Evolutionary conservation across 2,329 filamentous ascomycete species (phyloP), one percentile per base, ranked within the genome.

Genomic region (Canariomyces notabilis): DNA sequence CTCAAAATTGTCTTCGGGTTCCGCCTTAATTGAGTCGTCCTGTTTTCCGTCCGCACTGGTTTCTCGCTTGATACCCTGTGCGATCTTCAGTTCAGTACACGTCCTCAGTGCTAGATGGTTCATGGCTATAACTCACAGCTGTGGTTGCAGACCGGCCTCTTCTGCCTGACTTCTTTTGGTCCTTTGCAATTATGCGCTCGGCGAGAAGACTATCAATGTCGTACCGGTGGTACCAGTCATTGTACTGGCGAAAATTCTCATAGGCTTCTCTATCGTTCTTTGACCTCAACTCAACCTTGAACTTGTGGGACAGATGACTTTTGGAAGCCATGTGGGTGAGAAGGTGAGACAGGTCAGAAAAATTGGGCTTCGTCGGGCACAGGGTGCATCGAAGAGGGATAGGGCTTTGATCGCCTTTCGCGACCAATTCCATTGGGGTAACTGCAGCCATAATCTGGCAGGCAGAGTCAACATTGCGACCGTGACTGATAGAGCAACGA

Each of bases 281-380:
- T 45, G 83, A 79, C 47, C 79, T 80, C 55, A 95, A 79, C 58
- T 88, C 83, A 42, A 89, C 76, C 60, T 88, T 89, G 70, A 90
- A 94, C 59, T 87, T 82, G 62, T 88, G 79, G 49, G 89, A 83
- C 26, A 96, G 72, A 64, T 97, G 91, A n/a, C 86, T 85, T 64
- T 96, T 96, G 54, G 90, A 96, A 49, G 86, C 82, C 52, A 96
- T 80, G 62, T 97, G 91, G 11, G 91, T 97, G 61, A 97, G 79
- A 31, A 96, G 74, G 65, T 96, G 91, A 26, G 90, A 95, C 36
- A 89, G 75, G 66, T 97, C 91, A 46, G 89, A 95, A 68, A 96
- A 96, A 22, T 69, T 78, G 32, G 88, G 87, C 50, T 77, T 77
- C 56, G 84, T 87, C 29, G 86, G 84, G 64, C 91, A 97, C 56